A percentile compares a stretch with the other conserved stretches of the same genome.
Conservation (phyloP, 1,284 basidiomycete species). For the Rhodotorula sp. region DNA sequence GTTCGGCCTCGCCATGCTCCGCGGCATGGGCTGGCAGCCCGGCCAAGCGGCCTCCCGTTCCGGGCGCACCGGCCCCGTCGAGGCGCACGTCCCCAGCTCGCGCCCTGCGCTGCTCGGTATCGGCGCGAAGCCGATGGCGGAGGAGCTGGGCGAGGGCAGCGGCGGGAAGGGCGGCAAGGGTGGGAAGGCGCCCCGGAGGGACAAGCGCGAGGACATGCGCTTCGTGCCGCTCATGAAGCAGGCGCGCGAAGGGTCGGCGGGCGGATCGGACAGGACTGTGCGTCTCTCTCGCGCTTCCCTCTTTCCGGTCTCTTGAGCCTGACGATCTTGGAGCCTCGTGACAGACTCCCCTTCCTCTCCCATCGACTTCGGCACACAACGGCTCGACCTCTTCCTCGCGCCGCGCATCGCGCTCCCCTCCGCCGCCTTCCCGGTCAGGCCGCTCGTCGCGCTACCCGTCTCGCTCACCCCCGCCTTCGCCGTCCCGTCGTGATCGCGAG, state of each 20-base stretch:
- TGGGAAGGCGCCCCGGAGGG: conserved; percentile 57
- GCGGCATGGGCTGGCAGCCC: conserved; percentile 96
- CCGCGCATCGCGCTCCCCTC: conserved; percentile 26
- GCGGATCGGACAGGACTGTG: conserved; percentile 15
- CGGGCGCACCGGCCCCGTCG: conserved; percentile 55
- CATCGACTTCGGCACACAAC: neutral
- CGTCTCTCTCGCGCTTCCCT: neutral
- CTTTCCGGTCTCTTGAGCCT: neutral
- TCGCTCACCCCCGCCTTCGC: conserved; percentile 7
- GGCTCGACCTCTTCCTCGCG: conserved; percentile 23
- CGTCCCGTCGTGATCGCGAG: conserved; percentile 14
- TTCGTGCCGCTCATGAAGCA: conserved; percentile 29
- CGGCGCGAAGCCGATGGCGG: conserved; percentile 74
- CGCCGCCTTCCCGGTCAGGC: conserved; percentile 22
- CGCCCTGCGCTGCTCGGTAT: conserved; percentile 83
- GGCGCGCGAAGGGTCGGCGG: conserved; percentile 11
- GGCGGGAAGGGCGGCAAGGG: conserved; percentile 53
- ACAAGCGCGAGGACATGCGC: conserved; percentile 52
- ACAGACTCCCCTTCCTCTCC: neutral
- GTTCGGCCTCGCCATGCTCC: conserved; percentile 88
- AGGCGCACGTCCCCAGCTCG: conserved; percentile 76
- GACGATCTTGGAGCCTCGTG: neutral
- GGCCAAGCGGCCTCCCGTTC: conserved; percentile 65
- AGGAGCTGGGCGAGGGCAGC: conserved; percentile 59
- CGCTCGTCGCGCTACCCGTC: conserved; percentile 21